Conservation (phyloP, 352 stramenopile species). For the Thalassiosira hispida region DNA sequence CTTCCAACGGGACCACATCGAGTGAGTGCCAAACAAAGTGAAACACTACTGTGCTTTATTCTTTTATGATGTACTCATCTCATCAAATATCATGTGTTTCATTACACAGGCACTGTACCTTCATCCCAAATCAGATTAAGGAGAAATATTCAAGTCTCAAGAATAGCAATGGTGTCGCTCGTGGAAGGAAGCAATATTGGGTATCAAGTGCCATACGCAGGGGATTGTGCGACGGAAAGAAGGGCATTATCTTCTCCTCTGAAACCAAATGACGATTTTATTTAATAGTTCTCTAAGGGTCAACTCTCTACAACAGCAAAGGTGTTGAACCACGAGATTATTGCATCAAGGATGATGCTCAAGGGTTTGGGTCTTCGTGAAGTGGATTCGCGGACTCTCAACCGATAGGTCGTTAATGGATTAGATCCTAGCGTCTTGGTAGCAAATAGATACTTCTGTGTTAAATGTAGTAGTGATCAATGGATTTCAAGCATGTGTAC, state of each 20-base stretch:
- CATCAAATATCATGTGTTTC: neutral
- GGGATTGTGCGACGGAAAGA: conserved; percentile 24
- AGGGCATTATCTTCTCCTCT: conserved; percentile 23
- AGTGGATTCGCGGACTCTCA: too few relatives aligned
- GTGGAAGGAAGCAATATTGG: conserved; percentile 32
- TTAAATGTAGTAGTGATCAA: too few relatives aligned
- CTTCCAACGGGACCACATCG: conserved; percentile 25
- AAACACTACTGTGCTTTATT: neutral
- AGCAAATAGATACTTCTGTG: too few relatives aligned
- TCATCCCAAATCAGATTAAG: conserved; percentile 29
- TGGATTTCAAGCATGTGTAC: too few relatives aligned
- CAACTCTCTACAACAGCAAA: too few relatives aligned
- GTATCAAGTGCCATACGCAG: conserved; percentile 10
- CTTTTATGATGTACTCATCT: neutral
- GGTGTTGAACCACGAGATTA: neutral
- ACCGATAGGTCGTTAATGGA: too few relatives aligned
- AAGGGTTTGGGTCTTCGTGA: too few relatives aligned
- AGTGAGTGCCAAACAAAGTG: conserved; percentile 5
- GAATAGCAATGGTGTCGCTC: conserved; percentile 13
- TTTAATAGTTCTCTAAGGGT: neutral
- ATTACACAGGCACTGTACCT: conserved; percentile 1
- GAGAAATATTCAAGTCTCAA: conserved; percentile 26
- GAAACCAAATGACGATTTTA: neutral
- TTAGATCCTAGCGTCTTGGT: too few relatives aligned
- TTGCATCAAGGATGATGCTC: too few relatives aligned